Evolutionary conservation across 2,329 filamentous ascomycete species (phyloP).

Genomic region (Fusarium marasasianum): DNA sequence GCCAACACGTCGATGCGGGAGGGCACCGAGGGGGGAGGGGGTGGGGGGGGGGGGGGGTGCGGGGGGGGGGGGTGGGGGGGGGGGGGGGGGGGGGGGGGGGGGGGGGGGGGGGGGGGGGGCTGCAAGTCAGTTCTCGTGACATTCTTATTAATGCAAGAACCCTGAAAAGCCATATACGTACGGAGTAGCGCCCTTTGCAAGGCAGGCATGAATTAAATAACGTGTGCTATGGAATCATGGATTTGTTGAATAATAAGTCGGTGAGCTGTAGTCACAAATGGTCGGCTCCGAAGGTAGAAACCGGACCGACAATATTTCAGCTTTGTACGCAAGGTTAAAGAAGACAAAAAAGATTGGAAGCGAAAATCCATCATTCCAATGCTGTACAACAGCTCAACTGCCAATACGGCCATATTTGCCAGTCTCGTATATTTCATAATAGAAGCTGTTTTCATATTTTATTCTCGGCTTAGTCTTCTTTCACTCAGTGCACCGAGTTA

Average conservation of each 20-base stretch:
- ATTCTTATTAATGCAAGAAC: conserved; percentile 22
- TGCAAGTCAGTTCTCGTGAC: conserved; percentile 20
- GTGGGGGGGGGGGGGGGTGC: too few species aligned
- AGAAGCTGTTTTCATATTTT: not conserved
- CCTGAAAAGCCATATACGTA: not conserved
- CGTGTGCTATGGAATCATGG: not conserved
- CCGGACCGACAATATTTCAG: not conserved
- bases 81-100: too few species aligned
- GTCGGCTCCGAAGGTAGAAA: conserved; percentile 12
- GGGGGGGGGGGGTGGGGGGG: too few species aligned
- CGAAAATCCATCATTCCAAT: not conserved
- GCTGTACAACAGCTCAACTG: not conserved
- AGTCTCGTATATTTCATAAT: not conserved
- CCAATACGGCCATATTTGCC: not conserved
- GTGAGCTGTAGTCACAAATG: conserved; percentile 6
- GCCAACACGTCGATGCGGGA: too few species aligned
- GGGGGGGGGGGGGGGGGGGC: not conserved
- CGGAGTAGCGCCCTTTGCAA: not conserved
- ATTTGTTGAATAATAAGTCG: conserved; percentile 10
- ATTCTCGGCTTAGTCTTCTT: not conserved
- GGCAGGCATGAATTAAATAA: not conserved
- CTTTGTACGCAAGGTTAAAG: not conserved
- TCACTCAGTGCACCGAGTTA: not conserved
- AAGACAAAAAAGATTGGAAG: not conserved
- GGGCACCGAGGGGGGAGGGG: too few species aligned